Percentiles rank a stretch among this genome's conserved stretches.
Conservation (phyloP, 106 monocot genomes). For the Dendrobium huoshanense region DNA sequence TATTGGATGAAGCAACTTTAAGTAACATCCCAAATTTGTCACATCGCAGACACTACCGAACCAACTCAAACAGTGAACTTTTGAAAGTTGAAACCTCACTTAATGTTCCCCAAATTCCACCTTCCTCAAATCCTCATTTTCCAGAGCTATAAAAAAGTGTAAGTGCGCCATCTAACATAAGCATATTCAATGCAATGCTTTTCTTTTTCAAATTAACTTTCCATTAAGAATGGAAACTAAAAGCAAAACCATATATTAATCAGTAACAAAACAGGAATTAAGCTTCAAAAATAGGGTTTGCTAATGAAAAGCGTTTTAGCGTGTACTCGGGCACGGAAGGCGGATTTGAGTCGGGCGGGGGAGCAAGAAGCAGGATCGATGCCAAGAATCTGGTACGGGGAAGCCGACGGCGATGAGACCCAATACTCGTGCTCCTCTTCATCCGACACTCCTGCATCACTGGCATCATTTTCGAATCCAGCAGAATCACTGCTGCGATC, state of each 20-base stretch:
- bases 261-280: background rate
- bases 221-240: background rate
- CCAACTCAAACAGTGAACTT: background rate
- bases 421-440: constrained; percentile 12
- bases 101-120: background rate
- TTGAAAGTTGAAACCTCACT: background rate
- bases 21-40: background rate
- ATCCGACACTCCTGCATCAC: background rate
- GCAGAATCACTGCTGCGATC: background rate
- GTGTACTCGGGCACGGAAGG: constrained; percentile 65
- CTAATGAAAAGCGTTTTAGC: background rate
- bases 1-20: background rate
- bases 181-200: too few species aligned
- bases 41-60: background rate
- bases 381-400: constrained; percentile 77
- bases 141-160: background rate
- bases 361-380: constrained; percentile 57
- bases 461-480: background rate
- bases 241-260: background rate
- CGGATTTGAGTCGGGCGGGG: constrained; percentile 51
- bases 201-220: too few species aligned
- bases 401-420: constrained; percentile 26
- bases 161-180: background rate
- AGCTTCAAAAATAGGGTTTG: background rate
- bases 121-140: background rate